phyloP scores from a whole-genome alignment of 2,329 filamentous ascomycete genomes.

The Arthrobotrys sphaeroides region DNA sequence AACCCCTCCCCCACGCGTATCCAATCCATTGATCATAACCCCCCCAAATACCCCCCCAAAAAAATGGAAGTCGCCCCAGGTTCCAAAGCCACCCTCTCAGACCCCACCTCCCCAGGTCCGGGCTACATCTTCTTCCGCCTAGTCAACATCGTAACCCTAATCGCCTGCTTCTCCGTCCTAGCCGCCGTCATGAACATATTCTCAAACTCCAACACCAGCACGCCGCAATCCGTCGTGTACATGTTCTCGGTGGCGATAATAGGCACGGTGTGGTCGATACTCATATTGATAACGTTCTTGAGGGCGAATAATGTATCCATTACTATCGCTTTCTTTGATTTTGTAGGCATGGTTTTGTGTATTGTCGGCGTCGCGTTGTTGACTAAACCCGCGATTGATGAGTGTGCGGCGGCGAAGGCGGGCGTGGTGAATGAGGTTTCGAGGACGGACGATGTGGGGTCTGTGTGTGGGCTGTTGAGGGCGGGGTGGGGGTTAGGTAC shows the following conservation, averaged over 20 bases:
- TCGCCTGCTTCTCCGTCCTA: constrained; percentile 40
- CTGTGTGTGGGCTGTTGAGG: constrained; percentile 37
- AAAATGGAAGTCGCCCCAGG: constrained; percentile 49
- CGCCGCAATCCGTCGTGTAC: constrained; percentile 26
- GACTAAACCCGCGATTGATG: constrained; percentile 41
- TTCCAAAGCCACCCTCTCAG: constrained; percentile 26
- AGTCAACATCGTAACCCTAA: constrained; percentile 40
- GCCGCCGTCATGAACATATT: constrained; percentile 43
- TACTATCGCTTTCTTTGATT: constrained; percentile 42
- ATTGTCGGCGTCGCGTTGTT: constrained; percentile 45
- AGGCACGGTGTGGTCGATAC: constrained; percentile 44
- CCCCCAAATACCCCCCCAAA: background rate
- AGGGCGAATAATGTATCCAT: constrained; percentile 43
- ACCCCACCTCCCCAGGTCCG: constrained; percentile 30
- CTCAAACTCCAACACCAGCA: constrained; percentile 10
- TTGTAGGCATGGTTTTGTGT: constrained; percentile 42
- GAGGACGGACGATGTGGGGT: background rate
- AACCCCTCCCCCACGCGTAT: background rate
- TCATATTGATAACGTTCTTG: constrained; percentile 37
- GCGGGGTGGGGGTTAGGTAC: constrained; percentile 45
- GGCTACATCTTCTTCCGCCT: constrained; percentile 51
- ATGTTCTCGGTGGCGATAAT: constrained; percentile 50
- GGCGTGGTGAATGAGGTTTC: constrained; percentile 23
- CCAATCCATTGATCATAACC: constrained; percentile 10
- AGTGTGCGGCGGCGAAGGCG: constrained; percentile 39